Base-by-base conservation (phyloP, 2,329 filamentous ascomycete genomes). In the Metarhizium rileyi region DNA sequence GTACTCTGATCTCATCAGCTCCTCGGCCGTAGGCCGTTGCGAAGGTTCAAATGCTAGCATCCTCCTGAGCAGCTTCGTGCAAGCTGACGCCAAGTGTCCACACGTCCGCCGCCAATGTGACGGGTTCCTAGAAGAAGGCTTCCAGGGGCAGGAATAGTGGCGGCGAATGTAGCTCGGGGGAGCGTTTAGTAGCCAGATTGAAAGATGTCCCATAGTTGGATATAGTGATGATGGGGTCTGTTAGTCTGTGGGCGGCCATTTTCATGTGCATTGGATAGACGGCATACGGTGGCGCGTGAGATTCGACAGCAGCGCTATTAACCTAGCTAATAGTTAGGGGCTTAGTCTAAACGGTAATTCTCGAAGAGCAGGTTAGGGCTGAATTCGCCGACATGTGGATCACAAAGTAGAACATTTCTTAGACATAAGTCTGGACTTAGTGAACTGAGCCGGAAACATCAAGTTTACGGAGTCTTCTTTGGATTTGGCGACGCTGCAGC, bases 331-430 rank as follows among this genome's bases (percentile, higher is more conserved):
- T 46, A 20, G 45, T 58, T 46, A 20, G 45, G 51, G 10, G n/a
- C 42, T 20, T 48, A 44, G 25, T 56, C 28, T n/a, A 53, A 47
- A 26, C 35, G 28, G 51, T 55, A 57, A 38, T 42, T 45, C 22
- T 36, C 27, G 46, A 48, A 52, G 9, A 59, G 43, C 38, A 53
- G 49, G 16, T 25, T 28, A 8, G 52, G 50, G 48, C 25, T 51
- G 18, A 44, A n/a, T 18, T 45, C 2, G 42, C 20, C 35, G 27
- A 49, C 6, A 25, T 42, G 53, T 27, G 40, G 40, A 22, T 25
- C 40, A 27, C 28, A n/a, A 25, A 49, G 23, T 16, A 66, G 59
- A 38, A 62, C 50, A 49, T 66, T 67, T 47, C 61, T 61, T 7
- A 53, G 30, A 46, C 66, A 58, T 42, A 66, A 44, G 48, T 58